Conservation (phyloP, 192 early-diverging fungal genomes). For the Kappamyces sp. region DNA sequence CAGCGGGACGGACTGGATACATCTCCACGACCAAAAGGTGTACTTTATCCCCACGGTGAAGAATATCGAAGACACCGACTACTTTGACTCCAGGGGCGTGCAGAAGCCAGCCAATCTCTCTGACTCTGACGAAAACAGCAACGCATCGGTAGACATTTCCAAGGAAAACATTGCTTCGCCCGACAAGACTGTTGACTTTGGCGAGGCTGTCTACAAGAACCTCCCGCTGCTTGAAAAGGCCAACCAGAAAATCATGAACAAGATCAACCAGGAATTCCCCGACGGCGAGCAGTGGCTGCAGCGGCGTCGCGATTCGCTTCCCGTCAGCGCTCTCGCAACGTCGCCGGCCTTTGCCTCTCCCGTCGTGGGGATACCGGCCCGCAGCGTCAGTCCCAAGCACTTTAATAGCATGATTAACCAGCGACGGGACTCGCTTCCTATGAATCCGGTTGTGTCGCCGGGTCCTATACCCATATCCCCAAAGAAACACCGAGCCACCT, state of each 20-base stretch:
- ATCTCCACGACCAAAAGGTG: constrained; percentile 52
- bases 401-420: too few relatives aligned
- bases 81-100: constrained; percentile 88
- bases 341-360: too few relatives aligned
- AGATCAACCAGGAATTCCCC: constrained; percentile 61
- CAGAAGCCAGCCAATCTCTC: constrained; percentile 19
- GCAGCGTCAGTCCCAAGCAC: too few relatives aligned
- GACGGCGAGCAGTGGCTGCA: constrained; percentile 34
- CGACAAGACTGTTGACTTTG: constrained; percentile 57
- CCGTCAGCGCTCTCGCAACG: not conserved
- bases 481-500: too few relatives aligned
- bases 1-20: constrained; percentile 64
- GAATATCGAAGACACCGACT: constrained; percentile 78
- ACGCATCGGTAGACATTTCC: not conserved
- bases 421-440: too few relatives aligned
- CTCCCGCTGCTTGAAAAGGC: constrained; percentile 81
- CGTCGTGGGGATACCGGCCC: too few relatives aligned
- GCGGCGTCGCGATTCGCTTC: constrained; percentile 22
- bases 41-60: constrained; percentile 77
- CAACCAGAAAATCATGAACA: constrained; percentile 78
- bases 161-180: constrained; percentile 9
- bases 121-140: constrained; percentile 21
- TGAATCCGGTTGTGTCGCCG: too few relatives aligned
- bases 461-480: too few relatives aligned
- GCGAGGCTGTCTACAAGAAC: constrained; percentile 89